Evolutionary conservation across 257 asterid species (phyloP), one percentile per base, ranked within the genome.

Genomic region (Ballota nigra): DNA sequence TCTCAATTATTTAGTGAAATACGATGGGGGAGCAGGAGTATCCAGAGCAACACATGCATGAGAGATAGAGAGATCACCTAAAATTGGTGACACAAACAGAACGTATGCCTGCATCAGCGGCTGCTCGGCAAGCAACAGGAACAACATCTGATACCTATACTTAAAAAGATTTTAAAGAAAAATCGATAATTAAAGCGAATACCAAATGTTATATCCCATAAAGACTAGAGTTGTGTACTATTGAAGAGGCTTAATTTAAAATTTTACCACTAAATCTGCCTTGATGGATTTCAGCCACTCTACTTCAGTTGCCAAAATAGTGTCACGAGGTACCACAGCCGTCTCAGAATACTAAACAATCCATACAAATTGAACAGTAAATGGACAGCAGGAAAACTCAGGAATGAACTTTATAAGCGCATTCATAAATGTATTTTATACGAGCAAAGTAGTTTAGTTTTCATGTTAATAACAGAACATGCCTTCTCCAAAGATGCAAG

Each of bases 81-180:
- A 95, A 95, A 80, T 95, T 95, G 68, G 97, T 87, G 75, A 89
- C 96, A 76, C 99, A 95, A 58, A 92, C 95, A 68, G 99, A 89
- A 65, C 87, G 97, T 76, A 95, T 82, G 55, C 98, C 99, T 72
- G 99, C 98, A 87, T 95, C 96, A 73, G 99, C 98, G 56, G 99
- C 99, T 33, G 98, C 99, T 71, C 99, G 84, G 77, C 98, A 92
- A 68, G 99, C 98, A 77, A 95, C 93, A 60, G 98, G 99, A 74
- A 95, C 98, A 67, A 95, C 99, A 84, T 95, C 99, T 36, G 99
- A 95, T n/a, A 92, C 97, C 99, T 95, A 77, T 12, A 61, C 11
- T 28, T 28, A 43, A 10, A 38, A 71, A 79, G 29, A 65, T 60
- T 61, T 33, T 5, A 23, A 4, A 4, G 38, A 69, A 47, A 36